Base-by-base conservation (phyloP, 768 basidiomycete genomes). In the Kwoniella dendrophila region DNA sequence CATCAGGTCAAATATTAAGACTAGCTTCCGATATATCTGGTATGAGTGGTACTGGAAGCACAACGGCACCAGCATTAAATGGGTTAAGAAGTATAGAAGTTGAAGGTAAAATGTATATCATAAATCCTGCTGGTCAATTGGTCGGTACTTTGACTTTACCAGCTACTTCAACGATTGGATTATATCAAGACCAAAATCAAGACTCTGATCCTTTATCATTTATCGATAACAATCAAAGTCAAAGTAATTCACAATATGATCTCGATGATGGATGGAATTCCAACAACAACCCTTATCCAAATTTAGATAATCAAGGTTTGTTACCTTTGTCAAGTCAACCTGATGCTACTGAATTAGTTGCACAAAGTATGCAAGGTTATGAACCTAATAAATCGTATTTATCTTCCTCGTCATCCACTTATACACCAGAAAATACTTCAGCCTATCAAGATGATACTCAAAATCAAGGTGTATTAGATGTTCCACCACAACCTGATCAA, bases 91-190 rank as follows among this genome's bases (percentile, higher is more conserved):
- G 26, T 0, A 30, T 57, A 41, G n/a, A 51, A 24, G 45, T 64
- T 12, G 26, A 64, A 32, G 56, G 63, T 2, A 38, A 44, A 32
- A 56, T 65, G 36, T 65, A 59, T 29, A 57, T 59, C n/a, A 49
- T 65, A 36, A 65, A 65, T 38, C 30, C 63, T 10, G 22, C 34
- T 14, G 58, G 58, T 49, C 63, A 65, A 36, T 12, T 60, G 24
- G 32, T 65, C 44, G 58, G 51, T 30, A 34, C 54, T 5, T 22
- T 65, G 16, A 41, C 63, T 16, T 56, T 44, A 45, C 44, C 55
- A 30, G 16, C 44, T n/a, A n/a, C n/a, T 30, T 32, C 60, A 20
- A 51, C 49, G 11, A 22, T 51, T 11, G 49, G 49, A 18, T 44
- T 63, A 47, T 56, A 51, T 29, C 34, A 20, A 12, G 26, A 54